Evolutionary conservation across 1,284 basidiomycete genomes (phyloP).

Genomic region (Puccinia novopanici): DNA sequence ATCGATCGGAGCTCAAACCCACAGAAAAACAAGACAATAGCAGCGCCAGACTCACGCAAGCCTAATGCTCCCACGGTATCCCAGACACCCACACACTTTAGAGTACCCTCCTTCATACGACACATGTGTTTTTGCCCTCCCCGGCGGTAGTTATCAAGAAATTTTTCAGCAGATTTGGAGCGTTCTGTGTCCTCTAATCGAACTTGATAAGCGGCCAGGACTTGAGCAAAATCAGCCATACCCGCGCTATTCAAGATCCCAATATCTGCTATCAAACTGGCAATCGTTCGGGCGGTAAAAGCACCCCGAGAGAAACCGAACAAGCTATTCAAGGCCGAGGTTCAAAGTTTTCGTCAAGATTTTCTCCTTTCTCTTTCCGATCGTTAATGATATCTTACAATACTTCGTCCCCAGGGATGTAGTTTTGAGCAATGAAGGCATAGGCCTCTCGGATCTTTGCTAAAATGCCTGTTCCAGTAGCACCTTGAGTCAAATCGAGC

Average conservation of each 20-base stretch:
- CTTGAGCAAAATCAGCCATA: constrained; percentile 50
- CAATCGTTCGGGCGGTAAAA: constrained; percentile 51
- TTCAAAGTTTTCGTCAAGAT: neutral
- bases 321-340: neutral
- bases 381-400: constrained; percentile 8
- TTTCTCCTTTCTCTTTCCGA: neutral
- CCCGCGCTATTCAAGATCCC: constrained; percentile 49
- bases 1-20: neutral
- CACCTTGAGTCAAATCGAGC: constrained; percentile 46
- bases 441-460: constrained; percentile 53
- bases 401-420: constrained; percentile 53
- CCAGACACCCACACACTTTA: constrained; percentile 48
- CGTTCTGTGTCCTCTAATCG: constrained; percentile 31
- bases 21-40: neutral
- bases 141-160: constrained; percentile 44
- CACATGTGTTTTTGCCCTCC: constrained; percentile 28
- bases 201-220: constrained; percentile 47
- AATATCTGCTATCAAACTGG: constrained; percentile 50
- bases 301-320: constrained; percentile 51
- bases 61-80: constrained; percentile 49
- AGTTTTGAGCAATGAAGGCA: constrained; percentile 53
- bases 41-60: constrained; percentile 27
- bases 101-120: constrained; percentile 26
- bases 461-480: constrained; percentile 52
- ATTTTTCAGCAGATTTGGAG: constrained; percentile 22